Base-by-base conservation (phyloP, 129 eudicot genomes). In the Gnaphalium uliginosum region DNA sequence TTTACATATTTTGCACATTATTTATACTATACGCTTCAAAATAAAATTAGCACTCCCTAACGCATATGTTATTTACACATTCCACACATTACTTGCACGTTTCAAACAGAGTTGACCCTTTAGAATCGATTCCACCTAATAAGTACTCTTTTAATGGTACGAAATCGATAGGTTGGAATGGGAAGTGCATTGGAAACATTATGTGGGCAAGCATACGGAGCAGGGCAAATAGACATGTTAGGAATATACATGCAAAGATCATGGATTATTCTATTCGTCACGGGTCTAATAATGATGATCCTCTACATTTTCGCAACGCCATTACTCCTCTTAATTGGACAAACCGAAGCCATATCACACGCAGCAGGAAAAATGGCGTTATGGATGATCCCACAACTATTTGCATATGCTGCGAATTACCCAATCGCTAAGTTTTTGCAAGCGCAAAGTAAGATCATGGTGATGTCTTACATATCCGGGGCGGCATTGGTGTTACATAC, bases 191-290 rank as follows among this genome's bases (percentile, higher is more conserved):
- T 88, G 54, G 89, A 88, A 50, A 88, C 92, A 1, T 77, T 88
- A 8, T 88, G 93, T 72, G 89, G 93, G 18, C 90, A 88, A 79
- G 93, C 93, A 30, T 88, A 70, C 15, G 93, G 93, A 5, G 93
- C 93, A 7, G 85, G 86, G 1, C 83, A 81, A n/a, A 18, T 77
- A 0, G 78, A 86, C 24, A 88, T 88, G 93, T 6, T 88, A 13
- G 90, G 93, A 2, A 59, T 88, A 33, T 88, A 85, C 59, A 81
- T 88, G 90, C 90, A 88, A 59, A 24, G 89, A 66, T 87, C 92
- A 8, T 87, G 92, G 92, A 54, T 85, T 6, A 81, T 88, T 19
- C 79, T 88, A 1, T 32, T 78, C 1, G 74, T 65, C 1, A 78
- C 84, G 1, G 72, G 81, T 39, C 5, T 86, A 11, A 18, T 84